Evolutionary conservation across 371 early-diverging fungal species (phyloP).

Genomic region (Capillidium heterosporum): DNA sequence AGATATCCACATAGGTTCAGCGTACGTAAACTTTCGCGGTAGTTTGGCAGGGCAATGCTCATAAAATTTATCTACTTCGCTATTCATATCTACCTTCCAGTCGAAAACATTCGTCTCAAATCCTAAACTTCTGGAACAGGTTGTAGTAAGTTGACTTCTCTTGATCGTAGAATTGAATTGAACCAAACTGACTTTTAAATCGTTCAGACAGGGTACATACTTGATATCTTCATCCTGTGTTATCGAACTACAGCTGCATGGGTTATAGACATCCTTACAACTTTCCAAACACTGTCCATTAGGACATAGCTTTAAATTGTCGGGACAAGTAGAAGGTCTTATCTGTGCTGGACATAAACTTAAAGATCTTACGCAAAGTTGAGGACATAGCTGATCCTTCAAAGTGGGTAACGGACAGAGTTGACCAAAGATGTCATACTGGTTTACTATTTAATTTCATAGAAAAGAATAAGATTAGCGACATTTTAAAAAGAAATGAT

Average conservation of each 20-base stretch:
- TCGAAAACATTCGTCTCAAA: not conserved
- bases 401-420: slow-evolving; percentile 22
- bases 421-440: slow-evolving; percentile 5
- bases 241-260: slow-evolving; percentile 17
- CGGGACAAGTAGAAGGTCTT: slow-evolving; percentile 23
- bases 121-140: not conserved
- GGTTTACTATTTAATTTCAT: not conserved
- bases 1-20: slow-evolving; percentile 35
- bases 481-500: too few species aligned
- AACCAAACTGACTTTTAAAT: not conserved
- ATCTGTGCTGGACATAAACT: not conserved
- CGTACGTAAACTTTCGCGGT: slow-evolving; percentile 24
- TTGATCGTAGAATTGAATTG: not conserved
- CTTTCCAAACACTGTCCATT: slow-evolving; percentile 28
- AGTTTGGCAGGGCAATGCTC: slow-evolving; percentile 21
- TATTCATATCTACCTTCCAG: not conserved
- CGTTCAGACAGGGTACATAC: not conserved
- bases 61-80: not conserved
- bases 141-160: not conserved
- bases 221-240: too few species aligned
- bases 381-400: slow-evolving; percentile 17
- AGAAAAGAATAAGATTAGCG: too few species aligned
- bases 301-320: slow-evolving; percentile 22
- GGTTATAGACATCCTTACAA: slow-evolving; percentile 20
- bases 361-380: slow-evolving; percentile 18